Conservation (phyloP, 2,329 filamentous ascomycete genomes). For the Zelopaecilomyces penicillatus region DNA sequence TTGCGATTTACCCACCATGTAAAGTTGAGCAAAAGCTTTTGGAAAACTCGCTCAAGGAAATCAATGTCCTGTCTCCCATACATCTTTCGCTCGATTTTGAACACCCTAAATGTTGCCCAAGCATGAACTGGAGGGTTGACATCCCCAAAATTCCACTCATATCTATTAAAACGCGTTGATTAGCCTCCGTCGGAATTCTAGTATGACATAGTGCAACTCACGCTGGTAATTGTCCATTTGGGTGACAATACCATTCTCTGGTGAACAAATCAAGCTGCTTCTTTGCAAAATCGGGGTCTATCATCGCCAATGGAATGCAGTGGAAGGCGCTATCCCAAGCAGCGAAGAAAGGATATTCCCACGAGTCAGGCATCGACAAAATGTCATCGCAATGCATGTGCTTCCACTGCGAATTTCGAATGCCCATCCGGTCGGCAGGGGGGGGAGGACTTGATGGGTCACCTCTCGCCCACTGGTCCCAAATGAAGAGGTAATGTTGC, state of each 20-base stretch:
- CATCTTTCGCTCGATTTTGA: slow-evolving; percentile 97
- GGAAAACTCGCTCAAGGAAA: slow-evolving; percentile 92
- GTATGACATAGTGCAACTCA: slow-evolving; percentile 34
- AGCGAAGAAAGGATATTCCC: slow-evolving; percentile 97
- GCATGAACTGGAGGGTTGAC: slow-evolving; percentile 96
- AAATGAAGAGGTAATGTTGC: slow-evolving; percentile 93
- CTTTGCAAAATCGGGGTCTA: slow-evolving; percentile 95
- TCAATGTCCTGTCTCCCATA: slow-evolving; percentile 92
- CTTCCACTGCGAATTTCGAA: slow-evolving; percentile 86
- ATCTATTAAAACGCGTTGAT: slow-evolving; percentile 30
- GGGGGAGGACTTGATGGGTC: slow-evolving; percentile 84
- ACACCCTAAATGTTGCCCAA: slow-evolving; percentile 89
- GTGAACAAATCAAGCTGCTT: slow-evolving; percentile 96
- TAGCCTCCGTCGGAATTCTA: not conserved
- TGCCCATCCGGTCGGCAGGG: slow-evolving; percentile 65
- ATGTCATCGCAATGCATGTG: slow-evolving; percentile 94
- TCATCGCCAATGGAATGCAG: slow-evolving; percentile 92
- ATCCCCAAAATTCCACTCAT: slow-evolving; percentile 96
- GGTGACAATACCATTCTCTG: slow-evolving; percentile 97
- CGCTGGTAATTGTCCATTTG: slow-evolving; percentile 88
- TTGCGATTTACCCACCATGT: slow-evolving; percentile 99
- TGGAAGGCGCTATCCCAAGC: slow-evolving; percentile 98
- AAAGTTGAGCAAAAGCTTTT: slow-evolving; percentile 91
- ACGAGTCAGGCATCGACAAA: slow-evolving; percentile 94
- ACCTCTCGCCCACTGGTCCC: slow-evolving; percentile 96